phyloP scores from a whole-genome alignment of 768 basidiomycete genomes.

The Kwoniella pini region DNA sequence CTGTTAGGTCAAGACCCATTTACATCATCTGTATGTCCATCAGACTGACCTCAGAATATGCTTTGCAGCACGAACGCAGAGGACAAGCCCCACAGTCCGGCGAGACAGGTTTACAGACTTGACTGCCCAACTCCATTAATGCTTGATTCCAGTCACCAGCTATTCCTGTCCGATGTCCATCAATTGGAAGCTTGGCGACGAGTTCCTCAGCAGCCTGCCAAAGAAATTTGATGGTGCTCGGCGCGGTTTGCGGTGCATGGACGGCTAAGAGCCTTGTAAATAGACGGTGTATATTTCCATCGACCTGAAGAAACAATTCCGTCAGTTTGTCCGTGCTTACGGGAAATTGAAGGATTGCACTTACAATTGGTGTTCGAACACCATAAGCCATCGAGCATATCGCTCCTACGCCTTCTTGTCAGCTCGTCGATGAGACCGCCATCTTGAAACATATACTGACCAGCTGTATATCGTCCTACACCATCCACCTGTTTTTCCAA shows the following conservation, averaged over 20 bases:
- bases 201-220: conserved; percentile 76
- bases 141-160: conserved; percentile 87
- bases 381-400: conserved; percentile 80
- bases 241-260: conserved; percentile 77
- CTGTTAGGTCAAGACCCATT: no score
- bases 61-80: conserved; percentile 67
- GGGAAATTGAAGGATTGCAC: conserved; percentile 39
- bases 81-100: conserved; percentile 76
- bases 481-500: conserved; percentile 84
- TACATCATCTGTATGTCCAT: no score
- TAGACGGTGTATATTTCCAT: conserved; percentile 87
- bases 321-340: neutral
- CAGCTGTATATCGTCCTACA: conserved; percentile 85
- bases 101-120: conserved; percentile 81
- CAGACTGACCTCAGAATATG: conserved; percentile 58
- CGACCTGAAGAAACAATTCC: conserved; percentile 61
- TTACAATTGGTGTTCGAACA: conserved; percentile 76
- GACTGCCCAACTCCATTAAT: conserved; percentile 91
- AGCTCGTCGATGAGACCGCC: neutral
- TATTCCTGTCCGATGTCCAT: conserved; percentile 23
- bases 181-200: conserved; percentile 61
- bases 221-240: conserved; percentile 73
- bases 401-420: conserved; percentile 46
- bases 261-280: conserved; percentile 78
- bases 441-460: conserved; percentile 55